Base-by-base conservation (phyloP, 2,329 filamentous ascomycete genomes). In the Clonostachys rosea region DNA sequence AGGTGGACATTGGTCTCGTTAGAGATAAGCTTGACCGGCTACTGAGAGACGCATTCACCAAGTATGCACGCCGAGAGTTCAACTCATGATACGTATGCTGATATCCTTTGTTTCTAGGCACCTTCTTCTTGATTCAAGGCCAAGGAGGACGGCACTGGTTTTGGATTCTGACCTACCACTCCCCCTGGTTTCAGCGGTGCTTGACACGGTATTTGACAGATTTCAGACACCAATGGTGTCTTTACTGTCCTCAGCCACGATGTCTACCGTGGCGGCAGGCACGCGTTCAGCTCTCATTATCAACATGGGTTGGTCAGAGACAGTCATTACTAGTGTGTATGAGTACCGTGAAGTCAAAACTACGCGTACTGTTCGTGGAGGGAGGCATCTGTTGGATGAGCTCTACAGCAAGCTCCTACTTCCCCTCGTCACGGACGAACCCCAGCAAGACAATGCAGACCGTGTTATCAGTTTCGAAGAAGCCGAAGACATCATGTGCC, bases 281-380 rank as follows among this genome's bases (percentile, higher is more conserved):
- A 71, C 95, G 39, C 83, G 94, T 13, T 89, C 89, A n/a, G 90
- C 86, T 1, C 66, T 99, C 40, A 82, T 97, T 1, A 75, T 99
- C 36, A 91, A 99, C 59, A 77, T 99, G 50, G 94, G 92, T 40
- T 99, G 94, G 94, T 78, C 84, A 40, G 94, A 97, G 65, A 95
- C 91, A 0, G 79, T 86, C 1, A 81, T 95, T 18, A 95, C 90
- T 1, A 87, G 85, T 6, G 77, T 97, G 7, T 97, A 91, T 60
- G 94, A 99, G 67, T 96, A 91, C 63, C 84, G 89, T 46, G 91
- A 95, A 62, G 81, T 96, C 2, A 74, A 77, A 14, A 82, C 81
- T 46, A 80, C 75, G 48, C 78, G 89, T 46, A 92, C 81, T 37
- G 75, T 89, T 13, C 78, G 94, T 53, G 91, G 83, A 34, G 90